phyloP scores from a whole-genome alignment of 805 yeast species.

The Candida railenensis region DNA sequence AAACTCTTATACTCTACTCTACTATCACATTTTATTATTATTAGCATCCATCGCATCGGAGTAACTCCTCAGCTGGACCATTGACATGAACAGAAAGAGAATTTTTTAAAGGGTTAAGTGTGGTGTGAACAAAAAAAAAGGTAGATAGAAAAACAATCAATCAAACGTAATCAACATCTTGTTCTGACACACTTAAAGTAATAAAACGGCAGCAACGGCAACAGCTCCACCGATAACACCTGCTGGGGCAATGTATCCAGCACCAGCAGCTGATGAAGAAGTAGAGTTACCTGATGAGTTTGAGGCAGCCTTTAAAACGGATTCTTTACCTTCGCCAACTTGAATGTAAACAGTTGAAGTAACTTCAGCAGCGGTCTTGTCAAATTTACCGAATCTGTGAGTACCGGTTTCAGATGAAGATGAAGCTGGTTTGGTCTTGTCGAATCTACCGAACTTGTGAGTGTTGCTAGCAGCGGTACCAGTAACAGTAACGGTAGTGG shows the following conservation, averaged over 20 bases:
- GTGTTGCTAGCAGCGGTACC: slow-evolving; percentile 39
- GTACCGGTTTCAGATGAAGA: slow-evolving; percentile 30
- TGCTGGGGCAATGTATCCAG: slow-evolving; percentile 21
- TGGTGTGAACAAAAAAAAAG: no score
- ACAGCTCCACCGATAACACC: slow-evolving; percentile 34
- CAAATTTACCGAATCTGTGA: slow-evolving; percentile 33
- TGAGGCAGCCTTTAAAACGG: slow-evolving; percentile 9
- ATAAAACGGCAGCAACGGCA: slow-evolving; percentile 51
- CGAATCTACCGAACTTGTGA: slow-evolving; percentile 30
- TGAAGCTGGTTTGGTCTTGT: slow-evolving; percentile 35
- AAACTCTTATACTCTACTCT: no score
- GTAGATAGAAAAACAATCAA: no score
- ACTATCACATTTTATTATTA: no score
- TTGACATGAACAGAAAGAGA: no score
- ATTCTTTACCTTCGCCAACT: slow-evolving; percentile 10
- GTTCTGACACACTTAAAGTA: slow-evolving; percentile 19
- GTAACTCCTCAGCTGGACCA: no score
- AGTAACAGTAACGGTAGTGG: slow-evolving; percentile 32
- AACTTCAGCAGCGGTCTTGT: slow-evolving; percentile 33
- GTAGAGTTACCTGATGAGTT: slow-evolving; percentile 15
- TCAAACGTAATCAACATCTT: no score
- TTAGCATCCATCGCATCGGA: no score
- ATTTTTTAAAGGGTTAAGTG: no score
- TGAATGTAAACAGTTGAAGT: slow-evolving; percentile 26
- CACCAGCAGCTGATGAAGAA: slow-evolving; percentile 20